Base-by-base conservation (phyloP, 805 yeast genomes). In the Lipomyces anomalus region DNA sequence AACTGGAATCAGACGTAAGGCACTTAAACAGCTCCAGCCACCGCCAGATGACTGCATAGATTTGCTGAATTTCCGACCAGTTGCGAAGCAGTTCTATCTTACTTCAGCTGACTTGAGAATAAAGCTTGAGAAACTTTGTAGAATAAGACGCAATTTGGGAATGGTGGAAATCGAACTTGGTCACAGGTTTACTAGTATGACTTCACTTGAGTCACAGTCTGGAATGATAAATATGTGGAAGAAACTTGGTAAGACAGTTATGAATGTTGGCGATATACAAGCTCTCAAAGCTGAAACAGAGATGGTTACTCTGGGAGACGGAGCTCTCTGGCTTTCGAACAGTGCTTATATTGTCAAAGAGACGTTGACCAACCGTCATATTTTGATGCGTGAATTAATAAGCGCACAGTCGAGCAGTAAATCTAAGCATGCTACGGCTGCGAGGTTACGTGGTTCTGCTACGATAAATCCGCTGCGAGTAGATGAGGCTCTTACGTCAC, bases 261-360 rank as follows among this genome's bases (percentile, higher is more conserved):
- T 75, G 17, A 67, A 80, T 6, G 75, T 82, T 35, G 88, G 95
- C 35, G 98, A 90, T 59, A 68, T 85, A 53, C 81, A 80, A 42
- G 72, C 86, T 23, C 69, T 84, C 13, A 80, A 80, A 55, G 82
- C 85, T 36, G 76, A 84, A 6, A 75, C 80, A 48, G 85, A 82
- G 51, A 70, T 78, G 65, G 88, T 92, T 0, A 72, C 83, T 0
- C 63, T 90, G 29, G 88, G 85, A 1, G 97, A 90, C 57, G 83
- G 83, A 1, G 61, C 87, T 13, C 77, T 72, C 45, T 69, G 75
- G 57, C 68, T 87, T 23, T 68, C 78, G 3, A 75, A 76, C 50
- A 96, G 89, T 57, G 82, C 92, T 13, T 92, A 82, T 63, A 80
- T 83, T 47, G 82, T 89, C 46, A 92, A 92, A 64, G 98, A 92